Evolutionary conservation across 2,329 filamentous ascomycete species (phyloP).

Genomic region (Podosphaera xanthii): DNA sequence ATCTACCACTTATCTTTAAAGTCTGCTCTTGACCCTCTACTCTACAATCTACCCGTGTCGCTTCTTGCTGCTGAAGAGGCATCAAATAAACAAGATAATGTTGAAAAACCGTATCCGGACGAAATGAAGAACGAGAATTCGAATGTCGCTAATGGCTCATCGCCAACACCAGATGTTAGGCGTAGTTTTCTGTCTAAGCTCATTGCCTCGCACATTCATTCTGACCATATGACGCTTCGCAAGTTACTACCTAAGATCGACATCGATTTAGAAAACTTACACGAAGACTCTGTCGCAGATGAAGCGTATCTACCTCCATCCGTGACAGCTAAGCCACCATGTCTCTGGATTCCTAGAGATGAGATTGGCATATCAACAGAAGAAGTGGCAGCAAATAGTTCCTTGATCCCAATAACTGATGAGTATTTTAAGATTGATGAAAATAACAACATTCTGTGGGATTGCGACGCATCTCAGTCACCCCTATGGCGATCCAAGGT

Average conservation of each 20-base stretch:
- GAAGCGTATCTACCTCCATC: conserved; percentile 57
- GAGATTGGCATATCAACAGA: conserved; percentile 50
- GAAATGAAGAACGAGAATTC: conserved; percentile 10
- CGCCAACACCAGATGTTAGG: conserved; percentile 25
- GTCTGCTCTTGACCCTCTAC: conserved; percentile 48
- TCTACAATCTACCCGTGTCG: conserved; percentile 62
- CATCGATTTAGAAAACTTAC: conserved; percentile 25
- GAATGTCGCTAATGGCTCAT: conserved; percentile 9
- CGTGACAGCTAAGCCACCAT: conserved; percentile 34
- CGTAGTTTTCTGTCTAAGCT: conserved; percentile 35
- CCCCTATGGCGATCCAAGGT: conserved; percentile 34
- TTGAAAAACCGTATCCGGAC: conserved; percentile 4
- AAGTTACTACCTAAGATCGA: conserved; percentile 38
- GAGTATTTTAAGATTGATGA: conserved; percentile 49
- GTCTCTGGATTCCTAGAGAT: conserved; percentile 74
- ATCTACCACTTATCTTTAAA: conserved; percentile 57
- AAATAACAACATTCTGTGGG: conserved; percentile 42
- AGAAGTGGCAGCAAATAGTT: conserved; percentile 49
- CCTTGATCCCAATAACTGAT: conserved; percentile 59
- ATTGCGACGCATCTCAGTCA: conserved; percentile 28
- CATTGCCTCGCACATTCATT: conserved; percentile 55
- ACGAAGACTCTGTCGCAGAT: conserved; percentile 35
- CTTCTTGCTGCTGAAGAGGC: conserved; percentile 33
- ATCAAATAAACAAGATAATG: conserved; percentile 7
- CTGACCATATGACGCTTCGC: conserved; percentile 48